Percentiles rank a stretch among this genome's conserved stretches.
These are phyloP conservation scores for Populus hybrid DNA, from an alignment of 441 rosid species.

Conservation along the genomic window DNA sequence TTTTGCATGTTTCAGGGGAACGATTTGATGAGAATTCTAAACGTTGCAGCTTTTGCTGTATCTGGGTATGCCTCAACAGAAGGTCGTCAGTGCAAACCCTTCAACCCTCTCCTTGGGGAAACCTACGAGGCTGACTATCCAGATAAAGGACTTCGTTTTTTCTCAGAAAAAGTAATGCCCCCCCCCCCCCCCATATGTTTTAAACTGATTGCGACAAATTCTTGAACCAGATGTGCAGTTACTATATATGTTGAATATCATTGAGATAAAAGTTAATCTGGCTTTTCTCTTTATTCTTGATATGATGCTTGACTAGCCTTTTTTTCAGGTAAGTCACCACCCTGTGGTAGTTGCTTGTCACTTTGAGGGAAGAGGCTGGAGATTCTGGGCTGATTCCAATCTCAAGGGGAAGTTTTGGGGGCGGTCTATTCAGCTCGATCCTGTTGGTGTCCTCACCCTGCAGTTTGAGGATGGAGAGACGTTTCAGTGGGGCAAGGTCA, in stretches of 20 bases:
- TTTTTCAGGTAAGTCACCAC: slow-evolving; percentile 87
- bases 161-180: slow-evolving; percentile 75
- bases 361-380: slow-evolving; percentile 97
- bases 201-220: background rate
- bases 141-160: slow-evolving; percentile 90
- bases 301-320: slow-evolving; percentile 20
- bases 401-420: slow-evolving; percentile 98
- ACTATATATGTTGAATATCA: too few relatives aligned
- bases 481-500: slow-evolving; percentile 96
- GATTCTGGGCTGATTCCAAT: slow-evolving; percentile 93
- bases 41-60: slow-evolving; percentile 94
- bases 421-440: slow-evolving; percentile 96
- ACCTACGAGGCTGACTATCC: slow-evolving; percentile 96
- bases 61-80: slow-evolving; percentile 97
- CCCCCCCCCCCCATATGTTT: background rate
- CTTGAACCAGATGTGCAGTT: background rate
- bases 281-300: background rate
- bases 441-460: slow-evolving; percentile 76
- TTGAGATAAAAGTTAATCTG: background rate
- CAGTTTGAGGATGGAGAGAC: slow-evolving; percentile 85
- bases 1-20: slow-evolving; percentile 58
- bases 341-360: slow-evolving; percentile 96
- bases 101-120: slow-evolving; percentile 94
- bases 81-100: slow-evolving; percentile 95
- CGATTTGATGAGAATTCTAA: slow-evolving; percentile 89